Evolutionary conservation across 2,329 filamentous ascomycete genomes (phyloP), one percentile per base, ranked within the genome.

Genomic region (Monosporascus sp.): DNA sequence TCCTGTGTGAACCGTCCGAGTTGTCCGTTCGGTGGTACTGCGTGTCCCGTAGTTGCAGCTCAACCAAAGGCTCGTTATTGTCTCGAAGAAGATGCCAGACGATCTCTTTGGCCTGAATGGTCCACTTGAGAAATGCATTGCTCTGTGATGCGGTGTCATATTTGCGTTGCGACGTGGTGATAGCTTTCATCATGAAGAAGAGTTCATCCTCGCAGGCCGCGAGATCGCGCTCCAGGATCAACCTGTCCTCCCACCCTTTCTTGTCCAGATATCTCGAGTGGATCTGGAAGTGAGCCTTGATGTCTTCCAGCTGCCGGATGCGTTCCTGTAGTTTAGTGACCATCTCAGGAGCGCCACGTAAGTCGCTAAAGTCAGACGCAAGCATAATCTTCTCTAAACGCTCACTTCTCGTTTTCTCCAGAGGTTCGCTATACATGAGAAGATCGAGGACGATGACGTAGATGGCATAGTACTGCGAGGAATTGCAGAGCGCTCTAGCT

Each of bases 171-270:
- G 93, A 95, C 3, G 91, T 95, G 1, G 94, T 99, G 68, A 99
- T 99, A 40, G 94, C 95, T 65, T 99, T 97, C 94, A 99, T 97
- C 77, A 99, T 89, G 74, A 99, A 99, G 78, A 99, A 99, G 8
- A 99, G 74, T 70, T 99, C 95, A 64, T 99, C 94, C 69, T 97
- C 94, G 65, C 91, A 97, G 20, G 85, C 85, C 9, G 90, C 84
- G 49, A 99, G 76, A 67, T 99, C 94, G 50, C 89, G 87, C 67
- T 99, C 94, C 44, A 99, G 80, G n/a, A 86, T 75, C 55, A 97
- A 78, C 37, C 91, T 84, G 67, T 97, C 93, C 66, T 94, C 85
- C 92, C 93, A 97, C 16, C 92, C 92, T 65, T 89, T 85, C 64
- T 86, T 86, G 70, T 97, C 93, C 26, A 99, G 79, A 55, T 88